phyloP scores from a whole-genome alignment of 352 stramenopile species.

The Phytopythium ostracodes region DNA sequence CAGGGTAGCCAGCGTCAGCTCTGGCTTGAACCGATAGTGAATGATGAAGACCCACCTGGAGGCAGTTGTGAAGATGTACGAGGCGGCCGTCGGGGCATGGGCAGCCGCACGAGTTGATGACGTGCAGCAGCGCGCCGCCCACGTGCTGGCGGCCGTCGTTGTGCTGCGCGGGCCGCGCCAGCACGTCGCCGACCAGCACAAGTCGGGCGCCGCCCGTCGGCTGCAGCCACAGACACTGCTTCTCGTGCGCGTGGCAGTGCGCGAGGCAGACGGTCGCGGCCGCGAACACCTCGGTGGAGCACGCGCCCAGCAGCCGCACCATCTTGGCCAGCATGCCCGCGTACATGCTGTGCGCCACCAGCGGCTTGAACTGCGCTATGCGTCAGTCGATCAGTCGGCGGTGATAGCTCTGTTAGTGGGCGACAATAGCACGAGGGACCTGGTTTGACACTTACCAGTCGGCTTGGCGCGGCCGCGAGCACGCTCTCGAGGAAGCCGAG shows the following conservation, averaged over 20 bases:
- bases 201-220: conserved; percentile 2
- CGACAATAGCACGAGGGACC: no score
- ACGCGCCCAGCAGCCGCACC: conserved; percentile 43
- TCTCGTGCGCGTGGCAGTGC: conserved; percentile 53
- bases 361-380: conserved; percentile 23
- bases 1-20: neutral
- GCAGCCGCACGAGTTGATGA: conserved; percentile 81
- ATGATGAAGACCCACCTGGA: conserved; percentile 32
- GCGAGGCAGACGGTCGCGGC: conserved; percentile 54
- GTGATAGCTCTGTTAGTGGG: no score
- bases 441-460: conserved; percentile 28
- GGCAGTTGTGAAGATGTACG: conserved; percentile 41
- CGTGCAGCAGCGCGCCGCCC: conserved; percentile 61
- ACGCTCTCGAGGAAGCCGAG: conserved; percentile 57
- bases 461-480: conserved; percentile 34
- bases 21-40: no score
- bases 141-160: conserved; percentile 60
- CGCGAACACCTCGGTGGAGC: conserved; percentile 66
- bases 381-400: neutral
- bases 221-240: neutral
- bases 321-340: conserved; percentile 57
- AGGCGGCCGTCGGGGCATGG: conserved; percentile 36
- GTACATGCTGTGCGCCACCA: conserved; percentile 55
- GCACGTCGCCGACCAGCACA: conserved; percentile 49
- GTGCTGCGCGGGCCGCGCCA: conserved; percentile 23